A percentile compares a stretch with the other conserved stretches of the same genome.
Conservation (phyloP, 306 rosid species). For the Quercus dentata region DNA sequence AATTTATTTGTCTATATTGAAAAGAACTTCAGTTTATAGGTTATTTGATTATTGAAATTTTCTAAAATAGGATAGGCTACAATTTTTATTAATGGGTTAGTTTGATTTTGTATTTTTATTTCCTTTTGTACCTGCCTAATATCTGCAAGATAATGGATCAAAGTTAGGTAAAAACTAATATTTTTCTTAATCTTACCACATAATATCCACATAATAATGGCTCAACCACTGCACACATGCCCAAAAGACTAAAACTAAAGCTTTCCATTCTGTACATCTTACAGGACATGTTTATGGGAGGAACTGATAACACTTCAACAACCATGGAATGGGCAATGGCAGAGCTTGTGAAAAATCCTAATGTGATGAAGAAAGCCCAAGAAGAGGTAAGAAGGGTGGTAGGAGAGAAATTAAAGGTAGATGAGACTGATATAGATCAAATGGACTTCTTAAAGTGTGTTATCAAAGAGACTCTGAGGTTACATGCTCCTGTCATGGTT, state of each 20-base stretch:
- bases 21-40: too few species aligned
- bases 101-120: too few species aligned
- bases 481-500: constrained; percentile 35
- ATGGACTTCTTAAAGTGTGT: constrained; percentile 54
- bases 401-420: constrained; percentile 32
- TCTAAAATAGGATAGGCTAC: too few species aligned
- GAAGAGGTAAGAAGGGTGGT: constrained; percentile 54
- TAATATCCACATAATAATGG: too few species aligned
- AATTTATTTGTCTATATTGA: too few species aligned
- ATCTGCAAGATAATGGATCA: too few species aligned
- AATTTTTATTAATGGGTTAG: too few species aligned
- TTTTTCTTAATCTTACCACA: too few species aligned
- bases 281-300: constrained; percentile 59
- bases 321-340: constrained; percentile 47
- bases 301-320: constrained; percentile 30
- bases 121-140: too few species aligned
- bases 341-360: constrained; percentile 43
- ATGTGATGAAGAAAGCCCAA: constrained; percentile 46
- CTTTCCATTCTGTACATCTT: background rate
- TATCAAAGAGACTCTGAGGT: constrained; percentile 44
- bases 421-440: constrained; percentile 25
- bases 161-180: too few species aligned
- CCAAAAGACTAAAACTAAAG: background rate
- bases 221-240: background rate
- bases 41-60: too few species aligned